Evolutionary conservation across 495 filamentous ascomycete species (phyloP).

Genomic region (Cladorrhinum samala): DNA sequence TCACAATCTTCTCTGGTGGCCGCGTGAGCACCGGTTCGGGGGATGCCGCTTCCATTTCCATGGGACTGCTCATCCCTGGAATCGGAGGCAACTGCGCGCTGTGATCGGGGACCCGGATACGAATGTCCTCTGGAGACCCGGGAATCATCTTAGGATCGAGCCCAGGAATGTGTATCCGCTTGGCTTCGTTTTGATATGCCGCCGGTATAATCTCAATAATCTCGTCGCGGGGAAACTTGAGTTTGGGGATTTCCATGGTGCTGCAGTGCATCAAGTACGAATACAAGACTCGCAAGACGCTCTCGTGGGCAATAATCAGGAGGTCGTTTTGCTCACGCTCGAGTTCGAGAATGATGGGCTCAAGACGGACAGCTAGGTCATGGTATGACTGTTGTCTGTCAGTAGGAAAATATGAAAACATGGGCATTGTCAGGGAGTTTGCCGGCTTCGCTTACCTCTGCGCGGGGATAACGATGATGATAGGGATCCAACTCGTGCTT

Average conservation of each 20-base stretch:
- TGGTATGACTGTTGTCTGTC: constrained; percentile 71
- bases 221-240: constrained; percentile 92
- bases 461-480: constrained; percentile 92
- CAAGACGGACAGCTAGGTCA: constrained; percentile 93
- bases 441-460: constrained; percentile 74
- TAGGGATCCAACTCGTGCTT: constrained; percentile 96
- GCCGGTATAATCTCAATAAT: constrained; percentile 99
- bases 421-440: not conserved
- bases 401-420: not conserved
- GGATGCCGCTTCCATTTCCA: constrained; percentile 24
- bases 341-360: constrained; percentile 96
- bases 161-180: constrained; percentile 61
- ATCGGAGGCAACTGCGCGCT: constrained; percentile 25
- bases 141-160: constrained; percentile 47
- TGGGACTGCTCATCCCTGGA: constrained; percentile 29
- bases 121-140: constrained; percentile 74
- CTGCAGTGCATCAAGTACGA: constrained; percentile 98
- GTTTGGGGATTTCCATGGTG: constrained; percentile 87
- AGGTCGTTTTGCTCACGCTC: constrained; percentile 96
- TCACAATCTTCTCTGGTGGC: constrained; percentile 41
- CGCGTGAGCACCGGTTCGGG: constrained; percentile 21
- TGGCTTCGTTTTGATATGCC: constrained; percentile 92
- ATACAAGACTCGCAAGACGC: constrained; percentile 90
- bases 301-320: constrained; percentile 96
- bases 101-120: constrained; percentile 62